Evolutionary conservation across 345 rosid species (phyloP), one percentile per base, ranked within the genome.

Genomic region (Toxicodendron radicans): DNA sequence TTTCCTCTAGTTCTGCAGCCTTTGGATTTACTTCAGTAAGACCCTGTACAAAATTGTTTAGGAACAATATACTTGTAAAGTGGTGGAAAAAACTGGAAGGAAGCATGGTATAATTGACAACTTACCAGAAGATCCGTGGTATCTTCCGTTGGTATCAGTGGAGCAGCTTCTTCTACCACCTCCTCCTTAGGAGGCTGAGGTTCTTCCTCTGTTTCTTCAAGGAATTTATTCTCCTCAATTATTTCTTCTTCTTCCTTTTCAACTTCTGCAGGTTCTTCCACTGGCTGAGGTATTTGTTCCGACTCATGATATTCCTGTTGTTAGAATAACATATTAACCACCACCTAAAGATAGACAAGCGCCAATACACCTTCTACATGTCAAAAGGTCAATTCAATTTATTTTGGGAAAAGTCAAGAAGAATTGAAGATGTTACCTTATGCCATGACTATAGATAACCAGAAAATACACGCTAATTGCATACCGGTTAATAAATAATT

Each of bases 1-100:
- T 86, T 81, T 90, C 88, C 80, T 91, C 97, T 27, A 96, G 82
- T 74, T 92, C 94, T 59, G 87, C 76, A 57, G 93, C 92, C 76
- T 78, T 82, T 48, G 97, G 90, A 75, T 96, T 87, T 58, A 90
- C 58, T 85, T 96, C 99, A 62, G 72, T 80, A 68, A 93, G 73
- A 72, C 97, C 97, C 99, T 95, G 30, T 23, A 68, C 58, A 41
- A 73, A 46, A 73, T 35, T 38, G 48, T 32, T 48, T 61, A 72
- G 56, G 14, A 38, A 46, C 4, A 16, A 51, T 21, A 49, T 58
- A 52, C 0, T 23, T 30, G 45, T 33, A 10, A 7, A 10, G 10
- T 21, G 10, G 60, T n/a, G 23, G 35, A 62, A 63, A 63, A 13
- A 62, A 20, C 14, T 64, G 17, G 8, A 52, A 35, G 4, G 20